Evolutionary conservation across 2,329 filamentous ascomycete species (phyloP).

Genomic region (Fusarium bactridioides): DNA sequence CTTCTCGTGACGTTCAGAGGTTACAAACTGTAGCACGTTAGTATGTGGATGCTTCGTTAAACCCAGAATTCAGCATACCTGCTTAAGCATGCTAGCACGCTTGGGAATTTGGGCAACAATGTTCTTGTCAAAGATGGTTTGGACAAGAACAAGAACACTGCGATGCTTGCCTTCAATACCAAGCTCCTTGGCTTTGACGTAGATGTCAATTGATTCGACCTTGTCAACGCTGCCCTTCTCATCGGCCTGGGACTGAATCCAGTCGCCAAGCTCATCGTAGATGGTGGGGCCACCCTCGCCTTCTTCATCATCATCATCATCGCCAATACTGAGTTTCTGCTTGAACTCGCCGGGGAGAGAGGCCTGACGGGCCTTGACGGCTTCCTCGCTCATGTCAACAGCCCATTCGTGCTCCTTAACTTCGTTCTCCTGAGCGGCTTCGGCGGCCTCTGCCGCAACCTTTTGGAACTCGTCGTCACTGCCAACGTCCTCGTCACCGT

Average conservation of each 20-base stretch:
- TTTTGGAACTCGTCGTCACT: conserved; percentile 94
- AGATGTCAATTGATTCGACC: conserved; percentile 89
- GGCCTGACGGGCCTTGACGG: conserved; percentile 92
- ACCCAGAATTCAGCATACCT: conserved; percentile 59
- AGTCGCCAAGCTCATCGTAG: conserved; percentile 92
- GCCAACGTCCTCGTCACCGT: conserved; percentile 69
- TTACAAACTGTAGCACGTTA: conserved; percentile 69
- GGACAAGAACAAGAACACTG: conserved; percentile 88
- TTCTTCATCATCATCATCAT: conserved; percentile 81
- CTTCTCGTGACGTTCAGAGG: conserved; percentile 93
- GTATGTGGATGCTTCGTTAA: conserved; percentile 2
- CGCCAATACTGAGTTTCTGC: conserved; percentile 84
- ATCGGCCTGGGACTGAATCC: conserved; percentile 80
- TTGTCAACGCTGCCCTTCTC: conserved; percentile 78
- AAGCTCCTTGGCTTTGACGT: conserved; percentile 95
- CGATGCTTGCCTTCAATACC: conserved; percentile 95
- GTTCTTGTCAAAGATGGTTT: conserved; percentile 92
- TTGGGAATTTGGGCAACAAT: conserved; percentile 86
- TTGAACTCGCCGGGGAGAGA: conserved; percentile 95
- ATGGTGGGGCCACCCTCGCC: conserved; percentile 77
- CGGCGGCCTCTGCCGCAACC: conserved; percentile 69
- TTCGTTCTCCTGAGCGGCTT: conserved; percentile 61
- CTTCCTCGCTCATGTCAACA: conserved; percentile 94
- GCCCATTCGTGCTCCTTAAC: conserved; percentile 92
- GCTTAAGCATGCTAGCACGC: conserved; percentile 88